Base-by-base conservation (phyloP, 192 early-diverging fungal genomes). In the Helicostylum pulchrum region DNA sequence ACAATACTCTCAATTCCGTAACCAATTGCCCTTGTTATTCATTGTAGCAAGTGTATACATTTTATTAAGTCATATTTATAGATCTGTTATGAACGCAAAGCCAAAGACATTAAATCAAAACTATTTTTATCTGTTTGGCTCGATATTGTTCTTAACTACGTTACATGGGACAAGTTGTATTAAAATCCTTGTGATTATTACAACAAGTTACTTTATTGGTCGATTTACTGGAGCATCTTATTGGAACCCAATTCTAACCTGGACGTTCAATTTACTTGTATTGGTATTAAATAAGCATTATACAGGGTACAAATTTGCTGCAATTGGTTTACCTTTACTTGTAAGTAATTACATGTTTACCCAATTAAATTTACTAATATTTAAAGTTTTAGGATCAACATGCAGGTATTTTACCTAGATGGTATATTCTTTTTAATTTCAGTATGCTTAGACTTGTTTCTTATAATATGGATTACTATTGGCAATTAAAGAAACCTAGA, bases 401-500 rank as follows among this genome's bases (percentile, higher is more conserved):
- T 64, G 77, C 70, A 14, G 96, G 94, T 4, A 59, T 95, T 14
- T 72, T 88, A 71, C 71, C 78, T 11, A 84, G 94, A 42, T 98
- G 96, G 96, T 80, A 89, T 65, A 72, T 95, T 19, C 87, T 85
- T 8, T 95, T 96, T 78, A 97, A 97, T 68, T 87, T 97, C 48
- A 83, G 81, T 3, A 87, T 93, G 78, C 84, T 98, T 9, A 83
- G 91, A 10, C 88, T 97, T 79, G 81, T 98, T n/a, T 95, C 94
- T 5, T 98, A 89, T 70, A 83, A 88, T 47, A 87, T 97, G 89
- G 96, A 98, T 76, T 92, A 89, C 64, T 92, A 95, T 70, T 96
- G 93, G 95, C 57, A 58, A 46, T 21, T 53, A 11, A 67, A 61
- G 43, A 58, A 61, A 32, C 42, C 12, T 12, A 32, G 45, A 20